Evolutionary conservation across 2,329 filamentous ascomycete genomes (phyloP), one percentile per base, ranked within the genome.

Genomic region (Phyllosticta citriasiana): DNA sequence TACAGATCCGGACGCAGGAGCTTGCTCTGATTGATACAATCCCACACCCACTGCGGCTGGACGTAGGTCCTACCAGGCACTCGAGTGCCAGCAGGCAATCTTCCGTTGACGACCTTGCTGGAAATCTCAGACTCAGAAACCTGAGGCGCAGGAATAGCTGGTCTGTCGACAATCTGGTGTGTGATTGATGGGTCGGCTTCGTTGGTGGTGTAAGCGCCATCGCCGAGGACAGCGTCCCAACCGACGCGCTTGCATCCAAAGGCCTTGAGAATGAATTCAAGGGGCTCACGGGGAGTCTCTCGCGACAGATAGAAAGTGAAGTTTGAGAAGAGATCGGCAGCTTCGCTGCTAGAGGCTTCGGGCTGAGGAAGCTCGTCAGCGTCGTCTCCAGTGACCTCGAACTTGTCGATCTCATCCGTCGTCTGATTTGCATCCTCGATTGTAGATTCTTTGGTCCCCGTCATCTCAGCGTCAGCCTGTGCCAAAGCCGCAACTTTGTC

Each of bases 31-130:
- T 99, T 99, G 73, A 96, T 79, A 69, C 89, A 93, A 71, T 99
- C 94, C 94, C 94, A 99, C 3, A 99, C 86, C 93, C 95, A 99
- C 73, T 99, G 94, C 22, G 94, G 94, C 78, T 99, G 94, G 61
- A 99, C 78, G 68, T 99, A 99, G 65, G 86, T 91, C 66, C 94
- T 84, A 40, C 93, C 93, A n/a, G 93, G 91, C 64, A 97, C 88
- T 64, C 91, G 85, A 65, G 85, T 85, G 64, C 74, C 78, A 40
- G 74, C 69, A 56, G 69, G 65, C 64, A 71, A 64, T 60, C 67
- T 63, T 85, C 76, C 72, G 81, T 83, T 72, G 79, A 62, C 55
- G 12, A 52, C 22, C 16, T 30, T 53, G 14, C 70, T 69, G 47
- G 67, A 62, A 40, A 67, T 65, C 50, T 75, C 67, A n/a, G 76